Conservation (phyloP, 352 stramenopile genomes). For the Globisporangium echinulatum region DNA sequence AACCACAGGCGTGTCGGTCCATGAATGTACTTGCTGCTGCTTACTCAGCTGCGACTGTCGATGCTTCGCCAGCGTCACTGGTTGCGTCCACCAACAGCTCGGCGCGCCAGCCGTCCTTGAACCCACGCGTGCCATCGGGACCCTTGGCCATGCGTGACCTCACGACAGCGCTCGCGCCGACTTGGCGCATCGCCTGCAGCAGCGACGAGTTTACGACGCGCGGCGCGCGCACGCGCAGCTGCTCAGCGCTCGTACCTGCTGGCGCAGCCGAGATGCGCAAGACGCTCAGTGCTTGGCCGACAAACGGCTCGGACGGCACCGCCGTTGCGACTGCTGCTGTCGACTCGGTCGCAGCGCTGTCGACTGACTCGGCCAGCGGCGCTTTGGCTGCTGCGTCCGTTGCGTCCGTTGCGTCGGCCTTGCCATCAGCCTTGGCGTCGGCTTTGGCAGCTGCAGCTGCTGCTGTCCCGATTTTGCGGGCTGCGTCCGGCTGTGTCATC, state of each 20-base stretch:
- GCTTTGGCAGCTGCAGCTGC: slow-evolving; percentile 8
- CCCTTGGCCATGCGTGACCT: slow-evolving; percentile 68
- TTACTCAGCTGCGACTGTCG: no score
- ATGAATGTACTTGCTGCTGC: no score
- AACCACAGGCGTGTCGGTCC: no score
- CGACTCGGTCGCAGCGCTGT: neutral
- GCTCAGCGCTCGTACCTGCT: slow-evolving; percentile 11
- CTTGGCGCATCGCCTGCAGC: slow-evolving; percentile 55
- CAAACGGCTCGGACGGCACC: slow-evolving; percentile 4
- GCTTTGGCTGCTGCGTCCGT: slow-evolving; percentile 3
- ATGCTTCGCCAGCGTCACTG: neutral
- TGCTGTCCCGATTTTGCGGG: slow-evolving; percentile 20
- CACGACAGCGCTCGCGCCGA: slow-evolving; percentile 52
- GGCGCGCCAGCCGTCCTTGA: slow-evolving; percentile 44
- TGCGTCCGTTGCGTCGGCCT: neutral
- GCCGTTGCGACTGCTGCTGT: neutral
- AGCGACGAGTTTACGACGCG: slow-evolving; percentile 64
- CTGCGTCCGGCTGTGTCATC: slow-evolving; percentile 25
- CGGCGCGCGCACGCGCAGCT: slow-evolving; percentile 22
- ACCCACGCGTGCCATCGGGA: slow-evolving; percentile 66
- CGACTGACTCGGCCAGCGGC: neutral
- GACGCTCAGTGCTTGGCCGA: slow-evolving; percentile 44
- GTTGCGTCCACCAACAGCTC: neutral
- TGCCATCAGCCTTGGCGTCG: slow-evolving; percentile 8
- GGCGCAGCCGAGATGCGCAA: slow-evolving; percentile 28